Percentiles rank a stretch among this genome's conserved stretches.
These are phyloP conservation scores for Cucumis cinereus DNA, from an alignment of 306 rosid genomes.

Conservation along the genomic window DNA sequence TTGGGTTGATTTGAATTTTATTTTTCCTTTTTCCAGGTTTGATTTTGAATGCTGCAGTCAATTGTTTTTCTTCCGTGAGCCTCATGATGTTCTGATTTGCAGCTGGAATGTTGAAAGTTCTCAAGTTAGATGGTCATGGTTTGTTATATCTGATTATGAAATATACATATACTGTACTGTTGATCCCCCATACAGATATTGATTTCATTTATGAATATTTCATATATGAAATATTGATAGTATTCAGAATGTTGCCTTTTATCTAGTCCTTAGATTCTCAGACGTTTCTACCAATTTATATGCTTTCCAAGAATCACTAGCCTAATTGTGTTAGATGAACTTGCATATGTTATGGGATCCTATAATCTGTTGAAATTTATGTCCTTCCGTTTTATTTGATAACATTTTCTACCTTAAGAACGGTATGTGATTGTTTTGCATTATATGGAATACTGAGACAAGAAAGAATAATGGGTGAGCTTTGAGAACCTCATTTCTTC, in stretches of 20 bases:
- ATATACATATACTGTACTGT: neutral
- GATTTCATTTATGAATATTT: neutral
- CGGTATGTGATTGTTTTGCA: neutral
- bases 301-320: neutral
- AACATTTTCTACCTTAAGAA: neutral
- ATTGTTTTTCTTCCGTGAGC: neutral
- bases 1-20: neutral
- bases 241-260: neutral
- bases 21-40: neutral
- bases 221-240: neutral
- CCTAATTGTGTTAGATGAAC: neutral
- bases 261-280: neutral
- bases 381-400: neutral
- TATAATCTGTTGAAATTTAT: neutral
- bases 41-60: neutral
- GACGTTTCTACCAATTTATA: neutral
- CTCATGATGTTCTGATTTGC: neutral
- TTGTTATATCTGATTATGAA: slow-evolving; percentile 8
- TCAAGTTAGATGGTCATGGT: neutral
- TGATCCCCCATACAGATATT: neutral
- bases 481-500: neutral
- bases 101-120: neutral
- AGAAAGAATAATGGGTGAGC: neutral
- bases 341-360: neutral
- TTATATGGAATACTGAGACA: neutral